Evolutionary conservation across 176 grass and related monocot species (phyloP), one percentile per base, ranked within the genome.

Genomic region (Eremochloa ophiuroides): DNA sequence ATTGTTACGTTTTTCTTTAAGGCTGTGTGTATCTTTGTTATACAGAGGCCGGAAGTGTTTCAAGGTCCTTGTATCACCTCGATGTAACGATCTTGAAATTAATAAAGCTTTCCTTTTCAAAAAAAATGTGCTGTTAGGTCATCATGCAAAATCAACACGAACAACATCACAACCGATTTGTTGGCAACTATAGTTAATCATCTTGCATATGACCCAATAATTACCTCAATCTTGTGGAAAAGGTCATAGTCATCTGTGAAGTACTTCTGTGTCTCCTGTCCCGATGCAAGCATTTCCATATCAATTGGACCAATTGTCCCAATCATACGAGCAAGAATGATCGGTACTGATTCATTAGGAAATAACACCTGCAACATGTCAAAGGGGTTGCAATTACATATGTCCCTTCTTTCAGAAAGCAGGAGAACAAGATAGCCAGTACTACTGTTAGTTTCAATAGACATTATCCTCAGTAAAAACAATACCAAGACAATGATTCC

Each of bases 261-360:
- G 61, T 95, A 98, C 64, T 93, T 91, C 27, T 69, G 80, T 2
- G 93, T 93, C 69, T 98, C 91, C 40, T 93, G 86, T 70, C 96
- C 93, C 41, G 79, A 22, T 17, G 71, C 79, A 93, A 98, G 96
- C 93, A 98, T 95, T 77, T 98, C 88, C 73, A 62, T 89, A 79
- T 98, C 91, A 89, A 98, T 95, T 60, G 87, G 86, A 83, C 88
- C 93, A 82, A 98, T 81, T 83, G 83, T 98, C 65, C 96, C 96
- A 8, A 98, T 93, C 70, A 98, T 93, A n/a, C 91, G 88, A 69
- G 93, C 96, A 87, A 98, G 96, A 86, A 98, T 98, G 59, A 91
- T 89, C 51, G 83, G 66, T 48, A 95, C 85, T 31, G 96, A 91
- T 74, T 91, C 90, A 88, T 98, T 95, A 73, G 96, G 90, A 91